A percentile compares a stretch with the other conserved stretches of the same genome.
Conservation (phyloP, 805 yeast species). For the Sugiyamaella smithiae region DNA sequence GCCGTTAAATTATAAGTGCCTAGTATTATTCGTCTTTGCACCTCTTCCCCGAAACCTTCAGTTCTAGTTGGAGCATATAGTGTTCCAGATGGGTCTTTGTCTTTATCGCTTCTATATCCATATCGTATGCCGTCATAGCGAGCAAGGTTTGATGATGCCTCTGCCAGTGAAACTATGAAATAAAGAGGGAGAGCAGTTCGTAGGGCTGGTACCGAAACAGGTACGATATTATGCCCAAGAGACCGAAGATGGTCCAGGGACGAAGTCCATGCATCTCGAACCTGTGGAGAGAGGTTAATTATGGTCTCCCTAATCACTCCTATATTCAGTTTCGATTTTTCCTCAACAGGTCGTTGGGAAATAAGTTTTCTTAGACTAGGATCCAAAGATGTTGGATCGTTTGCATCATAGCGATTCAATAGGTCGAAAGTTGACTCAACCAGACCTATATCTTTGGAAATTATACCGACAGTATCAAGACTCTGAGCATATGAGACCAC, state of each 20-base stretch:
- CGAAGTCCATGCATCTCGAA: constrained; percentile 47
- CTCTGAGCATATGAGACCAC: constrained; percentile 91
- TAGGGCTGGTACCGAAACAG: constrained; percentile 70
- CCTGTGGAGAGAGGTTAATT: constrained; percentile 48
- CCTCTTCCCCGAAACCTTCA: constrained; percentile 75
- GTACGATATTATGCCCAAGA: constrained; percentile 51
- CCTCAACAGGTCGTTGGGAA: neutral
- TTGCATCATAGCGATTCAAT: constrained; percentile 59
- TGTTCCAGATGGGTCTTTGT: constrained; percentile 35
- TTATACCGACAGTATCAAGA: constrained; percentile 88
- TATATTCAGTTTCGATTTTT: constrained; percentile 40
- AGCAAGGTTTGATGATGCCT: constrained; percentile 88
- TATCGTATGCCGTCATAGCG: constrained; percentile 89
- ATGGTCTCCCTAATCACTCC: constrained; percentile 77
- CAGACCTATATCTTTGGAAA: constrained; percentile 49
- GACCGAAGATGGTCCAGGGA: constrained; percentile 45
- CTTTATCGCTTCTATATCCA: constrained; percentile 52
- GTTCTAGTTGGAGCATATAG: constrained; percentile 60
- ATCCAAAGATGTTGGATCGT: constrained; percentile 69
- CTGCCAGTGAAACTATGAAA: constrained; percentile 86
- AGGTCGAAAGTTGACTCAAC: constrained; percentile 50
- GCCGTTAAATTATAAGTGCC: constrained; percentile 87
- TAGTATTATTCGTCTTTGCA: constrained; percentile 72
- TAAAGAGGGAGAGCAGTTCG: constrained; percentile 71
- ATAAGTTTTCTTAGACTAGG: constrained; percentile 21